phyloP scores from a whole-genome alignment of 2,329 filamentous ascomycete species.

The Claviceps paspali region DNA sequence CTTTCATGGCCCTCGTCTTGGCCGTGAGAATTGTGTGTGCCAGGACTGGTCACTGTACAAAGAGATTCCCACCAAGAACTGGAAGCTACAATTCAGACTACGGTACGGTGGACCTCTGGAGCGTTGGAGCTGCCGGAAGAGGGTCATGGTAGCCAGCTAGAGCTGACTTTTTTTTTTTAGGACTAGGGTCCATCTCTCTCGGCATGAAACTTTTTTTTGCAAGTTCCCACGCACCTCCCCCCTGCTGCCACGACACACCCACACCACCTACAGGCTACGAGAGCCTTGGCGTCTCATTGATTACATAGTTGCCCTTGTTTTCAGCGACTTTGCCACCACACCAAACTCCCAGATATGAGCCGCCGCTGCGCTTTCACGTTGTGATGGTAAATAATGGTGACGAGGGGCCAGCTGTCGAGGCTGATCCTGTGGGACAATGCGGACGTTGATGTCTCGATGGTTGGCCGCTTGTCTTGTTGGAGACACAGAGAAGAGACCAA shows the following conservation, averaged over 20 bases:
- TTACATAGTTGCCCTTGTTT: too few relatives aligned
- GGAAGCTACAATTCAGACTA: background rate
- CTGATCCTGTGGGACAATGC: background rate
- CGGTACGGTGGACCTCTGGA: too few relatives aligned
- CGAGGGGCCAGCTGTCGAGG: background rate
- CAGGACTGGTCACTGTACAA: too few relatives aligned
- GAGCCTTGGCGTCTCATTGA: slow-evolving; percentile 1
- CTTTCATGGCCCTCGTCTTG: too few relatives aligned
- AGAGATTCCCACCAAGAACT: background rate
- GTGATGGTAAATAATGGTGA: background rate
- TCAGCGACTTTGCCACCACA: slow-evolving; percentile 8
- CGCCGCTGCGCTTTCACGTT: background rate
- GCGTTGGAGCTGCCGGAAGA: slow-evolving; percentile 19
- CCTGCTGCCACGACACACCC: slow-evolving; percentile 1
- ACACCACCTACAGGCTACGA: background rate
- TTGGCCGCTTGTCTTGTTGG: background rate
- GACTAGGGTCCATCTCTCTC: background rate
- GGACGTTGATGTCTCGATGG: background rate
- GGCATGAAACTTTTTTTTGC: background rate
- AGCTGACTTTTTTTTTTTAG: slow-evolving; percentile 1
- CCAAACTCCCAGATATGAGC: background rate
- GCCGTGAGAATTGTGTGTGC: too few relatives aligned
- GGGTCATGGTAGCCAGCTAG: slow-evolving; percentile 15
- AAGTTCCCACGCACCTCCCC: too few relatives aligned
- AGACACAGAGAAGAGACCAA: background rate